Base-by-base conservation (phyloP, 371 early-diverging fungal species). In the Choanephora cucurbitarum region DNA sequence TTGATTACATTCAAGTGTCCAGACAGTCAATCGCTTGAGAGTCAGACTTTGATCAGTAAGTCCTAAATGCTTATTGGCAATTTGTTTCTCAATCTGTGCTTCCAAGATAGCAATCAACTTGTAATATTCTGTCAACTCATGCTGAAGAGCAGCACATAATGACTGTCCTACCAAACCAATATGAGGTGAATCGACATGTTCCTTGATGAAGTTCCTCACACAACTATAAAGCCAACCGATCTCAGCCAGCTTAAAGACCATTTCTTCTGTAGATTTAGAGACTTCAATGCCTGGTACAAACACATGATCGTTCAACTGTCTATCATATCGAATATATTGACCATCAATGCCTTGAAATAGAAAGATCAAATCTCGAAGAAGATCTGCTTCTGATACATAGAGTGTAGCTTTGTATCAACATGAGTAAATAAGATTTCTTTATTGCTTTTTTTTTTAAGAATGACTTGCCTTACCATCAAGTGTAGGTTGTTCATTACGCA, bases 321-420 rank as follows among this genome's bases (percentile, higher is more conserved):
- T 57, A 52, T 89, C 83, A 57, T 80, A 93, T 55, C 80, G 81
- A 23, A 96, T 80, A 58, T 84, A 88, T 50, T 81, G 82, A 34
- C 98, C 98, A 73, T 96, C 91, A 45, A 98, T 91, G 2, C 95
- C 98, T 67, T 96, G 98, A 67, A 96, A 88, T 14, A 95, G 80
- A 66, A 83, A 98, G 7, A 98, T 79, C 48, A 96, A 67, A 52
- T 98, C 98, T 2, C 89, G 83, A 37, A 98, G 66, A 23, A 95
- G 65, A 0, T 77, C 77, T 1, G 81, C 64, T 65, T 96, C 96
- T 13, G 81, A 62, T 5, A 87, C 73, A 49, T 77, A 64, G 4
- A 48, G 66, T 63, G 23, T 62, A 60, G 33, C 71, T 55, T 40
- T 47, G 34, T 19, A 60, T 28, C 28, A 7, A 7, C 7, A 5